Conservation (phyloP, 1,284 basidiomycete species). For the Sanguinoderma infundibulare region DNA sequence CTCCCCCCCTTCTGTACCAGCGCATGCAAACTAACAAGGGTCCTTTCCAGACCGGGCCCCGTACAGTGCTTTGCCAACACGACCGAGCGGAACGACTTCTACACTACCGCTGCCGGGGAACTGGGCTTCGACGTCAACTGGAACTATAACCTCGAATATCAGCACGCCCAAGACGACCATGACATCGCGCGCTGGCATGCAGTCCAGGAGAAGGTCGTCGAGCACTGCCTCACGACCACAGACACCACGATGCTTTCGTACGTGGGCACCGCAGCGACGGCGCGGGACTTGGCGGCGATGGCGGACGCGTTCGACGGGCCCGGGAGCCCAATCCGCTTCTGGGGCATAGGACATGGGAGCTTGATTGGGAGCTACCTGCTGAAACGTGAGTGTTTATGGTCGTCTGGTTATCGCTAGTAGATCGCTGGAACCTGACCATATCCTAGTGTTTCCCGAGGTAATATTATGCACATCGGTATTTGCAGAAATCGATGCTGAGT, state of each 20-base stretch:
- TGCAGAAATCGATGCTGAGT: neutral
- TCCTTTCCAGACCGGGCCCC: conserved; percentile 1
- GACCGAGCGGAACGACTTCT: conserved; percentile 2
- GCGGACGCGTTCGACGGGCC: conserved; percentile 19
- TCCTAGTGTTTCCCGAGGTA: conserved; percentile 20
- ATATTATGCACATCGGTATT: neutral
- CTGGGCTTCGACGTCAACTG: neutral
- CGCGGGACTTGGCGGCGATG: conserved; percentile 18
- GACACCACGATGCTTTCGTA: conserved; percentile 6
- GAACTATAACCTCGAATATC: neutral
- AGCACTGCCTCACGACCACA: neutral
- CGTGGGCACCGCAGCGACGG: conserved; percentile 18
- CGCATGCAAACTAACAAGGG: neutral
- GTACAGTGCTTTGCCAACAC: conserved; percentile 5
- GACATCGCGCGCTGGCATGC: neutral
- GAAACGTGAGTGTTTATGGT: conserved; percentile 8
- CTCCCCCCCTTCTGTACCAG: too few relatives aligned
- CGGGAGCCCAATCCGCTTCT: conserved; percentile 17
- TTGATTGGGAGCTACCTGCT: conserved; percentile 19
- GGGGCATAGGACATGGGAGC: conserved; percentile 13
- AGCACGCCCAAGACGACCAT: neutral
- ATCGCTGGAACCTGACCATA: neutral
- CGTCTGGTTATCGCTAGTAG: neutral
- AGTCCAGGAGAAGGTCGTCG: conserved; percentile 5
- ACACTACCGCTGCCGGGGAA: neutral